These are phyloP conservation scores for Limnomonas spitsbergensis DNA, from an alignment of 139 green algal genomes.

Conservation along the genomic window DNA sequence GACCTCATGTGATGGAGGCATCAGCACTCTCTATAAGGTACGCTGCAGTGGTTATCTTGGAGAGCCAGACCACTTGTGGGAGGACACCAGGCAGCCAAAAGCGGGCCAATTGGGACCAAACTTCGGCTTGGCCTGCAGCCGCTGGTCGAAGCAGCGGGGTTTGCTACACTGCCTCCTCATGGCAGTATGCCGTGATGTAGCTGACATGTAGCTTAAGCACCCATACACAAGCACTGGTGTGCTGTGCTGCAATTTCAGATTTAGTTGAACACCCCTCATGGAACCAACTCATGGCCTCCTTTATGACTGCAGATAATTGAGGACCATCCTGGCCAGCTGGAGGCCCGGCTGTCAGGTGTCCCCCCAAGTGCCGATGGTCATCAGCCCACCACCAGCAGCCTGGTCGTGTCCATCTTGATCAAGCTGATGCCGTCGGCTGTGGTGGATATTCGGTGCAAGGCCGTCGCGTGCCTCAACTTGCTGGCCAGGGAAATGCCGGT, in stretches of 20 bases:
- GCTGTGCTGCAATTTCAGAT: too few relatives aligned
- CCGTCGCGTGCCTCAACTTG: constrained; percentile 69
- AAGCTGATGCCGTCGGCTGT: constrained; percentile 44
- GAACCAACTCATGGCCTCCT: too few relatives aligned
- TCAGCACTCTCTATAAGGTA: constrained; percentile 90
- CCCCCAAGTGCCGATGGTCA: background rate
- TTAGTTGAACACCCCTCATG: too few relatives aligned
- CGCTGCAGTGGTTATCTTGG: background rate
- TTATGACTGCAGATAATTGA: constrained; percentile 41
- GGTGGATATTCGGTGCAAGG: constrained; percentile 42
- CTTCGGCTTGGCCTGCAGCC: too few relatives aligned
- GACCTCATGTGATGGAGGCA: constrained; percentile 71
- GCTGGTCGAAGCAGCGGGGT: too few relatives aligned
- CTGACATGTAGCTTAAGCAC: too few relatives aligned
- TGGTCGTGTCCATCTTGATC: constrained; percentile 74
- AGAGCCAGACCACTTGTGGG: too few relatives aligned
- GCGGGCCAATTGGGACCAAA: too few relatives aligned
- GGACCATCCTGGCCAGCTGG: constrained; percentile 63
- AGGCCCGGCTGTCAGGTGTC: constrained; percentile 32
- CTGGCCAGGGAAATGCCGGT: constrained; percentile 63
- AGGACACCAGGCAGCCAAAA: too few relatives aligned
- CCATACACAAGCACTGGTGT: too few relatives aligned
- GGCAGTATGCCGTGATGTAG: too few relatives aligned
- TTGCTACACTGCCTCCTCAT: too few relatives aligned
- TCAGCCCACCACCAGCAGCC: constrained; percentile 11